A percentile compares a stretch with the other conserved stretches of the same genome.
Conservation (phyloP, 1,284 basidiomycete genomes). For the Trametes sp. region DNA sequence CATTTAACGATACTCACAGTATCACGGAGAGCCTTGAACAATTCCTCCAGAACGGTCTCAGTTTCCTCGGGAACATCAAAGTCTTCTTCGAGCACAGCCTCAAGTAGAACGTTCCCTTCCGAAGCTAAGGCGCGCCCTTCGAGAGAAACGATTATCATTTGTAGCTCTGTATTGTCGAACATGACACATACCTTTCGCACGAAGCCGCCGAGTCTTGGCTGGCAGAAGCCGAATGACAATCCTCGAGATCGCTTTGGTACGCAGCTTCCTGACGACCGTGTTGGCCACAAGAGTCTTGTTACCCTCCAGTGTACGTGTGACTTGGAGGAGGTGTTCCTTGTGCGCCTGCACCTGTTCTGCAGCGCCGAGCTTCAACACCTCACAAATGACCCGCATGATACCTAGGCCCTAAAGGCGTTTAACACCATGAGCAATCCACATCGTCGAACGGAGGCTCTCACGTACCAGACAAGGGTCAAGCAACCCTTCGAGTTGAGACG, state of each 20-base stretch:
- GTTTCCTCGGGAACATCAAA: conserved; percentile 82
- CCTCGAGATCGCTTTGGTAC: conserved; percentile 70
- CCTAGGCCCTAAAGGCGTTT: conserved; percentile 64
- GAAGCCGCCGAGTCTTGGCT: conserved; percentile 45
- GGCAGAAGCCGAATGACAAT: conserved; percentile 72
- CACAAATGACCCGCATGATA: conserved; percentile 75
- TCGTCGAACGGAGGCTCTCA: conserved; percentile 5
- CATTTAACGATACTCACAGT: conserved; percentile 57
- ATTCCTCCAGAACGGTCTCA: conserved; percentile 77
- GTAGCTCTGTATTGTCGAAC: not conserved
- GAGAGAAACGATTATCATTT: not conserved
- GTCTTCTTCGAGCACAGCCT: conserved; percentile 44
- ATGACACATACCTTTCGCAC: conserved; percentile 50
- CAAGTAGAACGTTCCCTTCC: not conserved
- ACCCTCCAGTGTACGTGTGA: conserved; percentile 52
- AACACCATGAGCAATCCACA: not conserved
- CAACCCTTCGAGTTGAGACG: conserved; percentile 44
- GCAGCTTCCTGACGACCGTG: conserved; percentile 71
- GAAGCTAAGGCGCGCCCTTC: conserved; percentile 32
- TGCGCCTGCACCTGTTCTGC: conserved; percentile 58
- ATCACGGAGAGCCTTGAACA: conserved; percentile 84
- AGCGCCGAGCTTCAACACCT: conserved; percentile 73
- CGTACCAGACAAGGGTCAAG: conserved; percentile 62
- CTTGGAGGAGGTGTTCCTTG: conserved; percentile 52
- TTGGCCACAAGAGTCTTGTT: conserved; percentile 56